Evolutionary conservation across 345 rosid genomes (phyloP).

Genomic region (Aegle marmelos): DNA sequence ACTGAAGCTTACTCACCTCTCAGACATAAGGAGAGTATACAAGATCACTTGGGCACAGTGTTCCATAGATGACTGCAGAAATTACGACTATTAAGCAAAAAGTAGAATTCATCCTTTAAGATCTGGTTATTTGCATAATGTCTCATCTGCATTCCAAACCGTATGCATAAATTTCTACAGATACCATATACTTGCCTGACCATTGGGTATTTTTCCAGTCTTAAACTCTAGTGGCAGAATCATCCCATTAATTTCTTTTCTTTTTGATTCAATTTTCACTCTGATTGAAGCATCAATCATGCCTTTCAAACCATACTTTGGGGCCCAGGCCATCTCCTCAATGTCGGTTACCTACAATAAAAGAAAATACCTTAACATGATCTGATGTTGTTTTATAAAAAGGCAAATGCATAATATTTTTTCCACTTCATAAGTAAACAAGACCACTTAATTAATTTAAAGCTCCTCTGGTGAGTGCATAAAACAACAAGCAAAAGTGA

Average conservation of each 20-base stretch:
- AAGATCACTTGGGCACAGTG: slow-evolving; percentile 95
- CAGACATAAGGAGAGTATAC: slow-evolving; percentile 97
- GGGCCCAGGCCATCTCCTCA: slow-evolving; percentile 99
- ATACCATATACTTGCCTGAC: slow-evolving; percentile 61
- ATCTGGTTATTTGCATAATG: slow-evolving; percentile 6
- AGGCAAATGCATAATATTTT: neutral
- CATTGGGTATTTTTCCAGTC: slow-evolving; percentile 75
- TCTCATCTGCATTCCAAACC: slow-evolving; percentile 16
- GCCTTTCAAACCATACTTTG: slow-evolving; percentile 95
- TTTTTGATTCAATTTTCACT: slow-evolving; percentile 53
- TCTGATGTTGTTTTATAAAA: neutral
- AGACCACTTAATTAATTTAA: neutral
- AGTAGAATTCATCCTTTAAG: slow-evolving; percentile 13
- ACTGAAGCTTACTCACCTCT: slow-evolving; percentile 50
- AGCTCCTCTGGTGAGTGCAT: neutral
- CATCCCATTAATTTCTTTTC: slow-evolving; percentile 44
- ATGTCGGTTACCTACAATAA: slow-evolving; percentile 78
- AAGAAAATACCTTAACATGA: neutral
- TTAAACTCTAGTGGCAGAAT: slow-evolving; percentile 93
- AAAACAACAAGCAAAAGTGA: neutral
- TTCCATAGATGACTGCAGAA: slow-evolving; percentile 79
- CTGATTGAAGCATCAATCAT: slow-evolving; percentile 90
- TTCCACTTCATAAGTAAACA: neutral
- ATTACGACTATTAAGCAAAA: slow-evolving; percentile 8
- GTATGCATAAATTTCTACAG: slow-evolving; percentile 3